phyloP scores from a whole-genome alignment of 2,329 filamentous ascomycete genomes.

The Hypoxylon sp. region DNA sequence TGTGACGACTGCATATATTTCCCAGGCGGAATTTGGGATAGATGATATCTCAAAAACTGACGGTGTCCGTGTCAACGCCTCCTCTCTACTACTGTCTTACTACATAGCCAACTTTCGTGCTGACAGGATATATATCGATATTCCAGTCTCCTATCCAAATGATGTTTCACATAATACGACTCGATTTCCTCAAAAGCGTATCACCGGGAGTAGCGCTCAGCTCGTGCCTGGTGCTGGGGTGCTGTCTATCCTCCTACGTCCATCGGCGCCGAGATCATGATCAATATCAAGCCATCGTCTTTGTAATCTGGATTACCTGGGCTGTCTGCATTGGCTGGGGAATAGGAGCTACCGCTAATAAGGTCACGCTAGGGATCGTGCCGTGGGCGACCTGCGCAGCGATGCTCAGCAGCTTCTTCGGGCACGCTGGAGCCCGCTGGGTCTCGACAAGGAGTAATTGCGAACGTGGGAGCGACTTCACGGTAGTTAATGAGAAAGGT shows the following conservation, averaged over 20 bases:
- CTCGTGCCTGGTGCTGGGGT: slow-evolving; percentile 47
- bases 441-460: slow-evolving; percentile 15
- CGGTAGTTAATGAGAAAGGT: slow-evolving; percentile 12
- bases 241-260: slow-evolving; percentile 46
- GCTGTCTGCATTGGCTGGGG: slow-evolving; percentile 39
- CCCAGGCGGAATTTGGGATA: slow-evolving; percentile 32
- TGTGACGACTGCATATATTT: slow-evolving; percentile 43
- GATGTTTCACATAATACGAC: slow-evolving; percentile 20
- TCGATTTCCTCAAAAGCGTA: slow-evolving; percentile 28
- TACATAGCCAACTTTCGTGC: not conserved
- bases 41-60: slow-evolving; percentile 14
- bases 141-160: slow-evolving; percentile 23
- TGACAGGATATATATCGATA: slow-evolving; percentile 14
- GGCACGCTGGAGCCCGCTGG: slow-evolving; percentile 38
- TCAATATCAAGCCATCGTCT: slow-evolving; percentile 43
- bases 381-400: slow-evolving; percentile 46
- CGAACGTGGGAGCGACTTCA: slow-evolving; percentile 1
- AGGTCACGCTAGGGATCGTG: slow-evolving; percentile 43
- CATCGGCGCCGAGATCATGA: slow-evolving; percentile 45
- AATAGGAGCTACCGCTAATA: slow-evolving; percentile 40
- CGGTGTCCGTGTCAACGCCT: slow-evolving; percentile 31
- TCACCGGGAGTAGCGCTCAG: slow-evolving; percentile 44
- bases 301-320: slow-evolving; percentile 44
- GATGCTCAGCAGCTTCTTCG: slow-evolving; percentile 46
- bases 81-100: slow-evolving; percentile 7